Base-by-base conservation (phyloP, 345 rosid species). In the Carallia brachiata region DNA sequence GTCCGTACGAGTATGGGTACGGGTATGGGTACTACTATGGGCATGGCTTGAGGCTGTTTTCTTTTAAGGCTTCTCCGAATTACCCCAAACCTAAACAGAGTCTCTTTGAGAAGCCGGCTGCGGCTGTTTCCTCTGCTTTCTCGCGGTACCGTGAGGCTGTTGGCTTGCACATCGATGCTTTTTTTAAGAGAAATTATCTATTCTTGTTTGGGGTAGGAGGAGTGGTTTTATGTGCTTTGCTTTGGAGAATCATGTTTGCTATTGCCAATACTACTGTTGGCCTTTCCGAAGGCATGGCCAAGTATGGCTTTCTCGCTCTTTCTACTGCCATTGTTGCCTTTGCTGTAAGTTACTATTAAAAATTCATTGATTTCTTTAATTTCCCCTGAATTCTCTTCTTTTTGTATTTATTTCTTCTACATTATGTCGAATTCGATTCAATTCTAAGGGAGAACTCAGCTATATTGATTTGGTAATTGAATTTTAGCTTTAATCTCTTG, bases 231-330 rank as follows among this genome's bases (percentile, higher is more conserved):
- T 90, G 96, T 79, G 82, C 79, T 63, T 79, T 91, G 78, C 76
- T 89, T 30, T 93, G 98, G 97, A 87, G 92, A 88, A 70, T 90
- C 69, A 89, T 91, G 96, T 93, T 86, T 72, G 97, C 96, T 4
- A 79, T 92, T 79, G 97, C 99, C 61, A 92, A 69, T 67, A 81
- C 97, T 44, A 89, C 89, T 69, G 85, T 89, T 61, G 90, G 95
- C 58, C 84, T 94, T 63, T 94, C 96, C 16, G 97, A 92, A 71
- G 97, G 97, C 68, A 83, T 94, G 93, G 89, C 96, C 39, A 90
- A 94, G 86, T 94, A 88, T 31, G 97, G 93, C 15, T 90, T 92
- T 73, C 93, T 94, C 50, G 97, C 97, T 17, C 93, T 91, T 74
- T 95, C 99, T 3, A 73, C 93, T 23, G 96, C 99, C 66, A 79